Conservation (phyloP, 768 basidiomycete genomes). For the Mycena vulgaris region DNA sequence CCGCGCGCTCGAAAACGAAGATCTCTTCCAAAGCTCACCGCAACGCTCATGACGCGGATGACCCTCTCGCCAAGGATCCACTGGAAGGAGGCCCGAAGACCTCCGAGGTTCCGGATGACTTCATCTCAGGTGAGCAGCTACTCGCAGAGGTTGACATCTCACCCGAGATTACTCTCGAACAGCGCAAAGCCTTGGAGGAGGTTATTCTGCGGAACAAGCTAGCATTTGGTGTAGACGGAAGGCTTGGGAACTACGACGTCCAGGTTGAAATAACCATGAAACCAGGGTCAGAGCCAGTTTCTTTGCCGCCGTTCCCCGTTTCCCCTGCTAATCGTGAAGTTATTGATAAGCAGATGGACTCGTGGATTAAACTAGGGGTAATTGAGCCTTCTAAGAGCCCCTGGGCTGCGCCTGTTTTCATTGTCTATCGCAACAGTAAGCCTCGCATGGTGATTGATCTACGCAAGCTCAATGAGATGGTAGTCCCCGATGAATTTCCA, state of each 20-base stretch:
- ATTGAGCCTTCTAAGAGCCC: conserved; percentile 59
- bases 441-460: conserved; percentile 54
- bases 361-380: conserved; percentile 52
- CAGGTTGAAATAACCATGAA: conserved; percentile 29
- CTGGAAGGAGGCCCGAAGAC: not conserved
- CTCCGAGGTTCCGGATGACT: not conserved
- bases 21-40: not conserved
- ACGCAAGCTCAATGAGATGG: conserved; percentile 40
- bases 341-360: conserved; percentile 46
- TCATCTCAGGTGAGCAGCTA: not conserved
- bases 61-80: not conserved
- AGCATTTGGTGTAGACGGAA: not conserved
- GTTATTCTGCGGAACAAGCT: no score
- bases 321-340: conserved; percentile 49
- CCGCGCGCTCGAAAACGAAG: not conserved
- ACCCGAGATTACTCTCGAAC: not conserved
- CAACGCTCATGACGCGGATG: not conserved
- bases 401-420: conserved; percentile 50
- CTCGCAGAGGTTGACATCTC: not conserved
- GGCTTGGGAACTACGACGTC: not conserved
- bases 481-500: conserved; percentile 44
- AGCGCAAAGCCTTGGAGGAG: not conserved
- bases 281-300: conserved; percentile 44
- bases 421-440: conserved; percentile 56
- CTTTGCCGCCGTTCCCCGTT: conserved; percentile 41